Evolutionary conservation across 2,329 filamentous ascomycete species (phyloP), one percentile per base, ranked within the genome.

Genomic region (Ascomycota sp.): DNA sequence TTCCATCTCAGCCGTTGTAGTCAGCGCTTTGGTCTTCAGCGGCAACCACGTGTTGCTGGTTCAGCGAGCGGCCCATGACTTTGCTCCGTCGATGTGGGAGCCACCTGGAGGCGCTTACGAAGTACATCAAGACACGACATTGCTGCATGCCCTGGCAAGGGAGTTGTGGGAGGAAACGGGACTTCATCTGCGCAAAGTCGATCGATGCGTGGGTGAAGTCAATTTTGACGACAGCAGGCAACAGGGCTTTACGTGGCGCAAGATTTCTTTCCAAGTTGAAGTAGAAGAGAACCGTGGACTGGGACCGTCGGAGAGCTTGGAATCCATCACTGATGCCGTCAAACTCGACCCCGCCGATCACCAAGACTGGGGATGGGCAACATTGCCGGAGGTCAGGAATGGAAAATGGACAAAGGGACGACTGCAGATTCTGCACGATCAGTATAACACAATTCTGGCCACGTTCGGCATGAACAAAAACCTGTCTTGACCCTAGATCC

Each of bases 301-400:
- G n/a, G n/a, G n/a, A n/a, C n/a, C n/a, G n/a, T n/a, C n/a, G 5
- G 25, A 29, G 9, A 26, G 7, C n/a, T 20, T 19, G 17, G 20
- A 23, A 10, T 25, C 21, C 13, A 32, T 30, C 22, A 25, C 10
- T 8, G 27, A 23, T 13, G 20, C 21, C 2, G 24, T 37, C 25
- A 32, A 22, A 20, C 27, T 35, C 27, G 33, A 37, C 17, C 33
- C 33, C 4, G 23, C 29, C 2, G 35, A 37, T 20, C 35, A 35
- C 19, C 30, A 30, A 24, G 33, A 32, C 22, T 35, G 30, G 30
- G 29, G 33, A n/a, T 37, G 35, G 35, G 35, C 35, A 11, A 27
- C 7, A 7, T 13, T 31, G 23, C 24, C 24, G 15, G 27, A 37
- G 20, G 31, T 35, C 5, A 17, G 28, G 20, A 17, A n/a, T 13